phyloP scores from a whole-genome alignment of 2,329 filamentous ascomycete species.

The Sporothrix euskadiensis region DNA sequence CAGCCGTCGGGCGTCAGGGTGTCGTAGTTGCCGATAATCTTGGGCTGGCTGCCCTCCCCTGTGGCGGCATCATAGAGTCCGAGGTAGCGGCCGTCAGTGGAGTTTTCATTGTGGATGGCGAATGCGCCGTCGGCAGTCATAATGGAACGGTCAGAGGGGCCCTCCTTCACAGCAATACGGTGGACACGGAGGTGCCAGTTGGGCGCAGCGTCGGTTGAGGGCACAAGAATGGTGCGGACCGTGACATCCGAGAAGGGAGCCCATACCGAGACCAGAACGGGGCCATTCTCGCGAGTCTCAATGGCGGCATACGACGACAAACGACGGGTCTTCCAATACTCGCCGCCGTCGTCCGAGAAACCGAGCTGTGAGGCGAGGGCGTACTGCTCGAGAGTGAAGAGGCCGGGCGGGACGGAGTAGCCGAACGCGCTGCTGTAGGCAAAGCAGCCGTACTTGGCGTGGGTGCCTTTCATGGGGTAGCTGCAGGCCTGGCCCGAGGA shows the following conservation, averaged over 20 bases:
- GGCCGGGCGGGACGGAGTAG: constrained; percentile 74
- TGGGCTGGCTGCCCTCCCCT: constrained; percentile 56
- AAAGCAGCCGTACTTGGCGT: constrained; percentile 79
- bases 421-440: constrained; percentile 75
- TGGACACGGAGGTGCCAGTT: constrained; percentile 73
- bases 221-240: constrained; percentile 65
- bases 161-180: constrained; percentile 51
- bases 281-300: constrained; percentile 49
- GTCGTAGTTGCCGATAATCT: constrained; percentile 64
- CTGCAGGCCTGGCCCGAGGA: constrained; percentile 78
- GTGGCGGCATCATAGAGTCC: constrained; percentile 50
- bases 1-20: constrained; percentile 53
- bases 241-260: constrained; percentile 68
- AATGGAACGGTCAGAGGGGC: constrained; percentile 49
- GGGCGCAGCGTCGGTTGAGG: constrained; percentile 57
- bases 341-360: constrained; percentile 73
- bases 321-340: constrained; percentile 76
- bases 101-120: constrained; percentile 61
- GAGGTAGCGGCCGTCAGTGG: constrained; percentile 48
- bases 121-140: constrained; percentile 75
- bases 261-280: constrained; percentile 69
- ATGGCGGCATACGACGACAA: constrained; percentile 65
- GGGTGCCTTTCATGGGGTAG: constrained; percentile 78
- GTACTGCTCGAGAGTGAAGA: constrained; percentile 74
- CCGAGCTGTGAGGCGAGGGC: constrained; percentile 74